Conservation (phyloP, 805 yeast genomes). For the Candida sonorensis region DNA sequence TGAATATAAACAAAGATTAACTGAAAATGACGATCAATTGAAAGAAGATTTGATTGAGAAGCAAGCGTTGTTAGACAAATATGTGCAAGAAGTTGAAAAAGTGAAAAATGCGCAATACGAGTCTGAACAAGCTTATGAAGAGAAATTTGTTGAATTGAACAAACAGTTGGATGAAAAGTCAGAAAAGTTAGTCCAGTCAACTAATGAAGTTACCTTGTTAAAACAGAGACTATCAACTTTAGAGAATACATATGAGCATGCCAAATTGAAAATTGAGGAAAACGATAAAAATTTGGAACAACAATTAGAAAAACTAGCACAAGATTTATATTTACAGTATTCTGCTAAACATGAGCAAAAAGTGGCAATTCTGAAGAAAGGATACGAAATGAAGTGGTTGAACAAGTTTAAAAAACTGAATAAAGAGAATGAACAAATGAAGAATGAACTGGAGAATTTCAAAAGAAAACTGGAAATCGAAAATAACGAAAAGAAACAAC, state of each 20-base stretch:
- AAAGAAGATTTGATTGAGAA: conserved; percentile 3
- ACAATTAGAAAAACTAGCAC: conserved; percentile 56
- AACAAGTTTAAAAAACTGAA: conserved; percentile 35
- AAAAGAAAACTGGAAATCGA: conserved; percentile 43
- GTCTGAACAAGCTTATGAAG: conserved; percentile 2
- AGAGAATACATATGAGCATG: conserved; percentile 15
- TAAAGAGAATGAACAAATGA: conserved; percentile 37
- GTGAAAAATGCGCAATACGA: conserved; percentile 3
- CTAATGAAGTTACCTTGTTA: conserved; percentile 8
- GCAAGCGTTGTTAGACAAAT: conserved; percentile 7
- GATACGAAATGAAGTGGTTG: conserved; percentile 49
- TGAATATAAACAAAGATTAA: background rate
- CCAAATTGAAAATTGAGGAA: conserved; percentile 20
- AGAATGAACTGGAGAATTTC: conserved; percentile 47
- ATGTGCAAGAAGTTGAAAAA: conserved; percentile 4
- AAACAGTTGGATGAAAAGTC: conserved; percentile 10
- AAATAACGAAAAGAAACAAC: conserved; percentile 49
- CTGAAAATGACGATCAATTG: conserved; percentile 1
- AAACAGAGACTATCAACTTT: conserved; percentile 9
- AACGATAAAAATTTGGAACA: conserved; percentile 46
- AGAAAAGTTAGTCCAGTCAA: conserved; percentile 8
- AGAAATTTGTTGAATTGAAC: conserved; percentile 5
- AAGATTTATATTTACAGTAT: conserved; percentile 65
- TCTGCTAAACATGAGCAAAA: conserved; percentile 73
- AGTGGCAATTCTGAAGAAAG: conserved; percentile 53